Percentiles rank a stretch among this genome's conserved stretches.
Conservation (phyloP, 352 stramenopile species). For the Phytopythium ostracodes region DNA sequence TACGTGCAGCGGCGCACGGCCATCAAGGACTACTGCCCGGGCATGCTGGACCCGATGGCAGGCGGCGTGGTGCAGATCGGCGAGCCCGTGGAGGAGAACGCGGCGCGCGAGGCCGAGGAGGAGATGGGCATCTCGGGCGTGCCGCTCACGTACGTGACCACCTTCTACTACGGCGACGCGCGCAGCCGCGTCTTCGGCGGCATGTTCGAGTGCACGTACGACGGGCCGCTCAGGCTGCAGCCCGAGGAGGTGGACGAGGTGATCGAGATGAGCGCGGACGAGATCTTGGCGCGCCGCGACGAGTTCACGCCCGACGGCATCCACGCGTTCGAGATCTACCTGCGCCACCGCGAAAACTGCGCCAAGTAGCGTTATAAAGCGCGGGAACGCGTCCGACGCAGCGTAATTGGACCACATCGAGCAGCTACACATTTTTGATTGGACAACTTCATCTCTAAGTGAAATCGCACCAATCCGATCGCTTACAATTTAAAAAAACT, state of each 20-base stretch:
- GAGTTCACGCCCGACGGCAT: conserved; percentile 85
- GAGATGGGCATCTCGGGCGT: conserved; percentile 80
- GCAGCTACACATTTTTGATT: not conserved
- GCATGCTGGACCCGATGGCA: conserved; percentile 78
- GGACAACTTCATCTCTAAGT: not conserved
- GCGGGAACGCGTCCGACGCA: not conserved
- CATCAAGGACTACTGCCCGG: conserved; percentile 88
- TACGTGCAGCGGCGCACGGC: conserved; percentile 82
- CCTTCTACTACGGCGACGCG: conserved; percentile 67
- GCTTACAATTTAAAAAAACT: not conserved
- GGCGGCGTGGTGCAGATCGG: conserved; percentile 78
- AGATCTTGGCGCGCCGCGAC: conserved; percentile 51
- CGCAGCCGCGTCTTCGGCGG: conserved; percentile 67
- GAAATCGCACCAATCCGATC: not conserved
- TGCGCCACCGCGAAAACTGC: conserved; percentile 11
- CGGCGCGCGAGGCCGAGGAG: conserved; percentile 68
- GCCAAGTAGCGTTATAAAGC: not conserved
- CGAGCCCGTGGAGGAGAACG: conserved; percentile 67
- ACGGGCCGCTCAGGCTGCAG: conserved; percentile 59
- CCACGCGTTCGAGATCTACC: conserved; percentile 71
- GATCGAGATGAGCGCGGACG: conserved; percentile 60
- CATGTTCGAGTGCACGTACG: conserved; percentile 76
- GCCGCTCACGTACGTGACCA: conserved; percentile 41
- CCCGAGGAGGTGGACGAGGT: conserved; percentile 78
- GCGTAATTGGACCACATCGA: not conserved